Conservation (phyloP, 208 protist species). For the Phytomonas sp. region DNA sequence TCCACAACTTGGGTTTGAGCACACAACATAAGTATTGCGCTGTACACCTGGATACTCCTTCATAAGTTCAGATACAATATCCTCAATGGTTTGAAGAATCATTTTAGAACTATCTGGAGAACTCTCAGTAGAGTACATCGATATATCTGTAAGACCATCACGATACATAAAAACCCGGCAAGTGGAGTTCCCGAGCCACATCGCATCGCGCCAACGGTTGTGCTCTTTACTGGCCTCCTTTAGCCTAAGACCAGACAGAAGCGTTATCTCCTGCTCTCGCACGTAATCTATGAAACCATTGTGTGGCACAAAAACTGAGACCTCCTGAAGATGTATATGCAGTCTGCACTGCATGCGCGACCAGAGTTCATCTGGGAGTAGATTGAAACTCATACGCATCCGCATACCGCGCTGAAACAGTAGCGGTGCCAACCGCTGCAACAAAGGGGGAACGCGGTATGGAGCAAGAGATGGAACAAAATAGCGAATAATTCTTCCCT, state of each 20-base stretch:
- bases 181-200: slow-evolving; percentile 61
- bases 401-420: slow-evolving; percentile 74
- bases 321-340: slow-evolving; percentile 37
- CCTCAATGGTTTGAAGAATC: slow-evolving; percentile 55
- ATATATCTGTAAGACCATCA: slow-evolving; percentile 45
- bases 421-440: slow-evolving; percentile 58
- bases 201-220: slow-evolving; percentile 76
- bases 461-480: slow-evolving; percentile 78
- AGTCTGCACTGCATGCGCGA: slow-evolving; percentile 72
- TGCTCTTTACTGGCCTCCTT: slow-evolving; percentile 74
- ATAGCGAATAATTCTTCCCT: slow-evolving; percentile 49
- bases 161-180: slow-evolving; percentile 75
- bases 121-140: slow-evolving; percentile 53
- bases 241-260: slow-evolving; percentile 55
- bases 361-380: slow-evolving; percentile 84
- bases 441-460: slow-evolving; percentile 25
- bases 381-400: slow-evolving; percentile 74
- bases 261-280: slow-evolving; percentile 36
- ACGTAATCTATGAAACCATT: slow-evolving; percentile 12
- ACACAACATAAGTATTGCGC: slow-evolving; percentile 45
- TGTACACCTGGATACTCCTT: slow-evolving; percentile 63
- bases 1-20: slow-evolving; percentile 52
- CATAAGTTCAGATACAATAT: slow-evolving; percentile 39
- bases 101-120: slow-evolving; percentile 33
- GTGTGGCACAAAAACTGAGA: slow-evolving; percentile 58